phyloP scores from a whole-genome alignment of 2,329 filamentous ascomycete genomes.

The Neopestalotiopsis sp. region DNA sequence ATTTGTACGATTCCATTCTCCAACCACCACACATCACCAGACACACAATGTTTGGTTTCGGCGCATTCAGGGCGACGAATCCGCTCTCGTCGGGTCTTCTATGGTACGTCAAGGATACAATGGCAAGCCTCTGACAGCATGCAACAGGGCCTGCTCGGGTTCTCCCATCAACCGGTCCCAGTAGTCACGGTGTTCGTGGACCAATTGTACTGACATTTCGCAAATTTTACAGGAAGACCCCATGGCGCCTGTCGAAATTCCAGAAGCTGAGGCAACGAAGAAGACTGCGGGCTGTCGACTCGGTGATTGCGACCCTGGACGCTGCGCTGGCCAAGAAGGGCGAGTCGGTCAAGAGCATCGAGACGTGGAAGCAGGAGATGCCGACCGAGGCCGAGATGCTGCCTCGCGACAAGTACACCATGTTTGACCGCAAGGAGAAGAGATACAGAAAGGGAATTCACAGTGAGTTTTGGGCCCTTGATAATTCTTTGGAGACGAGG shows the following conservation, averaged over 20 bases:
- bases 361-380: conserved; percentile 96
- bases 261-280: conserved; percentile 88
- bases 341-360: conserved; percentile 75
- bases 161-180: not conserved
- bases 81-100: conserved; percentile 80
- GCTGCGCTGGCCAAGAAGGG: conserved; percentile 77
- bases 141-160: not conserved
- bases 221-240: conserved; percentile 76
- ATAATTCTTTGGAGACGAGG: too few species aligned
- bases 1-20: not conserved
- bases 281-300: conserved; percentile 84
- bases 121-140: not conserved
- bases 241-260: conserved; percentile 90
- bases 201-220: conserved; percentile 3
- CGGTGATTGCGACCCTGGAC: conserved; percentile 83
- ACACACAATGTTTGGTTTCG: conserved; percentile 82
- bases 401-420: conserved; percentile 95
- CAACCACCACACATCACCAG: conserved; percentile 21
- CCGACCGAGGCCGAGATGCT: conserved; percentile 95
- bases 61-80: conserved; percentile 80
- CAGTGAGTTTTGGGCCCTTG: conserved; percentile 65
- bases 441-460: conserved; percentile 96
- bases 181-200: not conserved
- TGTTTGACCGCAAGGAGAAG: conserved; percentile 97
- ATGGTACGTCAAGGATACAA: conserved; percentile 61